Percentiles rank a stretch among this genome's conserved stretches.
phyloP scores from a whole-genome alignment of 2,329 filamentous ascomycete genomes.

The Neoscytalidium dimidiatum region DNA sequence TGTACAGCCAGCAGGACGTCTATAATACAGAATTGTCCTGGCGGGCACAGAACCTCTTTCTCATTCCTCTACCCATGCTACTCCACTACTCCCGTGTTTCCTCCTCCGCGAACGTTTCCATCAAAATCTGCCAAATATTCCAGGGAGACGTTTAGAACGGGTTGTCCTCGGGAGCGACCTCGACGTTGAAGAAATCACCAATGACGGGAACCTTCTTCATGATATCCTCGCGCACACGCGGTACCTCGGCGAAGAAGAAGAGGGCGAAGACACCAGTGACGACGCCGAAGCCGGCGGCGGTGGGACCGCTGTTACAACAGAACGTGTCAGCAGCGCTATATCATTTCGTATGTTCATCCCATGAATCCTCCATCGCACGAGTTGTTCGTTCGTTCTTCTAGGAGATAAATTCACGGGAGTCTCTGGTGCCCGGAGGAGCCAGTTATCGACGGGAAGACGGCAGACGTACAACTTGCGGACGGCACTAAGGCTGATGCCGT shows the following conservation, averaged over 20 bases:
- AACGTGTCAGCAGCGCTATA: no score
- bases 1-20: slow-evolving; percentile 13
- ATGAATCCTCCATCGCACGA: neutral
- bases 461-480: slow-evolving; percentile 49
- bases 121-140: neutral
- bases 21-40: slow-evolving; percentile 2
- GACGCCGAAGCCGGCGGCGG: slow-evolving; percentile 59
- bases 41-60: slow-evolving; percentile 8
- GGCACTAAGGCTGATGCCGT: slow-evolving; percentile 50
- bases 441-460: neutral
- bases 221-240: slow-evolving; percentile 63
- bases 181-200: slow-evolving; percentile 57
- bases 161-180: slow-evolving; percentile 66
- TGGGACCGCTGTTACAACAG: slow-evolving; percentile 38
- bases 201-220: slow-evolving; percentile 62
- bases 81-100: neutral
- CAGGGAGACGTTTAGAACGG: slow-evolving; percentile 49
- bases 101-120: neutral
- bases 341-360: neutral
- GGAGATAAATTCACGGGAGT: no score
- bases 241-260: slow-evolving; percentile 67
- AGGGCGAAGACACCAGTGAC: slow-evolving; percentile 60
- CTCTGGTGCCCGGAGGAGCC: no score
- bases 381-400: neutral
- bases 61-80: neutral